Conservation (phyloP, 2,329 filamentous ascomycete genomes). For the Penicillium thymicola region DNA sequence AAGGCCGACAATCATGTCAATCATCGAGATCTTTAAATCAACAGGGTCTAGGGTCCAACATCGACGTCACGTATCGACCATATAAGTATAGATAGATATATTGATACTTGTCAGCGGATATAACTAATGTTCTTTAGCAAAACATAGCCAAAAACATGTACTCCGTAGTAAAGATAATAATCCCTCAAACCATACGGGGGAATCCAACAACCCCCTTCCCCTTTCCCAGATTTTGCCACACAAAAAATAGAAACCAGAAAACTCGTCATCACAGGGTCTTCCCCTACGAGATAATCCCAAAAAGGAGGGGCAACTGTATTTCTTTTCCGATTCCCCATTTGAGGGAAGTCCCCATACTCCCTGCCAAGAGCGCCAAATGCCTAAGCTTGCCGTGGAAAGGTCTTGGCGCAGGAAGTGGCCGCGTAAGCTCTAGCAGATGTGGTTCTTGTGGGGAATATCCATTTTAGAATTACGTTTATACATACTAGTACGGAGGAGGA, state of each 20-base stretch:
- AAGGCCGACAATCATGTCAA: constrained; percentile 22
- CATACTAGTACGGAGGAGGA: background rate
- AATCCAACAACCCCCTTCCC: constrained; percentile 6
- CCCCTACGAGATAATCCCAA: background rate
- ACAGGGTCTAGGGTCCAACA: background rate
- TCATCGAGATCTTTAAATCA: constrained; percentile 15
- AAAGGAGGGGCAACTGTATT: constrained; percentile 5
- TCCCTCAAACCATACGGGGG: background rate
- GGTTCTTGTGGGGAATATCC: constrained; percentile 18
- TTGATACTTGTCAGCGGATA: background rate
- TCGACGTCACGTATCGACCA: background rate
- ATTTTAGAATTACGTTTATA: background rate
- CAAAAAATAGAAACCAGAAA: constrained; percentile 5
- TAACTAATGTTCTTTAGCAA: background rate
- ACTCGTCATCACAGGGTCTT: constrained; percentile 4
- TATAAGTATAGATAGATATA: too few species aligned
- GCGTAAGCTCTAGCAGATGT: constrained; percentile 20
- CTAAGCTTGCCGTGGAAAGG: constrained; percentile 23
- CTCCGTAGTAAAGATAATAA: background rate
- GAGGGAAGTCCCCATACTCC: background rate
- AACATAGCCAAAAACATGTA: background rate
- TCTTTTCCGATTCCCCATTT: background rate
- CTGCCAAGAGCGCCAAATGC: constrained; percentile 25
- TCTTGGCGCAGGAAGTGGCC: constrained; percentile 25
- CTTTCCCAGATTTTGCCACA: constrained; percentile 10